Evolutionary conservation across 345 rosid genomes (phyloP).

Genomic region (Salix viminalis): DNA sequence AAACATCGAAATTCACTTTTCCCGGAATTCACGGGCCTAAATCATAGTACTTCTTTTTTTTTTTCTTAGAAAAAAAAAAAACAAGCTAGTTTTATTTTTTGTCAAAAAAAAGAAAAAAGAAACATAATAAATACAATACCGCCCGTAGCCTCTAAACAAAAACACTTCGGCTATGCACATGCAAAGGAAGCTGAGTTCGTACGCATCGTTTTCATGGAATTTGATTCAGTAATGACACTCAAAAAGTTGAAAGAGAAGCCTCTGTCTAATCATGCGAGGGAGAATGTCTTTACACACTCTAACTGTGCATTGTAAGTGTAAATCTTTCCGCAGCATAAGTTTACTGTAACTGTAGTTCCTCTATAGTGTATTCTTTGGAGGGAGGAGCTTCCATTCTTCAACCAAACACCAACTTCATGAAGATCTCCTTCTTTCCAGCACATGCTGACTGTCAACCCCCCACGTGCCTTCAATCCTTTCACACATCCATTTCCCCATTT

Average conservation of each 20-base stretch:
- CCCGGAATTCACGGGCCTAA: too few relatives aligned
- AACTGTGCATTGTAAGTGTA: constrained; percentile 49
- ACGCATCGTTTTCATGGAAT: too few relatives aligned
- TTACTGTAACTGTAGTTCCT: constrained; percentile 35
- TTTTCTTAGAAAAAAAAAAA: too few relatives aligned
- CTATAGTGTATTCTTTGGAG: constrained; percentile 44
- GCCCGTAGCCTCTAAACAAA: too few relatives aligned
- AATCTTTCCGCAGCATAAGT: constrained; percentile 37
- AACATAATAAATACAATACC: too few relatives aligned
- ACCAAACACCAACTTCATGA: constrained; percentile 50
- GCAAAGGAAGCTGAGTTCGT: too few relatives aligned
- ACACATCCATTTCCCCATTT: constrained; percentile 74
- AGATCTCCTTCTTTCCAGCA: constrained; percentile 73
- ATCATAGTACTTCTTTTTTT: too few relatives aligned
- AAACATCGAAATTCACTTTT: too few relatives aligned
- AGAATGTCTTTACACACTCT: constrained; percentile 30
- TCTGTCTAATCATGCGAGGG: neutral
- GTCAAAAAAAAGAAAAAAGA: too few relatives aligned
- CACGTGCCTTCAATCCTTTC: constrained; percentile 76
- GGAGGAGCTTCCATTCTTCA: constrained; percentile 27
- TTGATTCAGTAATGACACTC: neutral
- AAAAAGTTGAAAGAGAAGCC: neutral
- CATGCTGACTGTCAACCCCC: constrained; percentile 61
- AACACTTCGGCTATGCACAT: too few relatives aligned
- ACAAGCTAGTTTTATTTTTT: too few relatives aligned